Base-by-base conservation (phyloP, 2,329 filamentous ascomycete species). In the Diplocarpon rosae region DNA sequence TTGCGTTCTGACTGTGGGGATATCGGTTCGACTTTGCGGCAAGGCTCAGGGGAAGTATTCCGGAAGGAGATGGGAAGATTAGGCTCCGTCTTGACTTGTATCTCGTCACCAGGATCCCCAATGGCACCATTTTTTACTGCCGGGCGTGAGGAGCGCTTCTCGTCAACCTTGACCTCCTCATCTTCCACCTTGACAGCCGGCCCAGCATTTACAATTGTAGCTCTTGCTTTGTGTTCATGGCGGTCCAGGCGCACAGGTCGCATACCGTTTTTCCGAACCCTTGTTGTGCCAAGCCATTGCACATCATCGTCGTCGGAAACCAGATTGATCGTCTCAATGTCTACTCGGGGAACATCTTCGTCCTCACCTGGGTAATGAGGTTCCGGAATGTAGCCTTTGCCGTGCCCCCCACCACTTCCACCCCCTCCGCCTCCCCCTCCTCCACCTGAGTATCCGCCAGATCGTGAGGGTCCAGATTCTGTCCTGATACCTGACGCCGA, bases 301-400 rank as follows among this genome's bases (percentile, higher is more conserved):
- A 49, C 42, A 32, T 50, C 47, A 5, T 56, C 52, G 15, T 53
- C 50, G 20, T 53, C 53, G 0, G 47, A 50, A 12, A 48, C 30
- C 2, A 53, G 24, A 39, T 59, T 59, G 20, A 61, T 59, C 5
- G 45, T 32, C 33, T 59, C 55, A n/a, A 61, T 60, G 34, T 61
- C 52, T n/a, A 59, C 46, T 48, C 54, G 49, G 14, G 39, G 39
- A 17, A 39, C 45, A n/a, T 50, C 49, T 8, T 55, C 52, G 14
- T 59, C 53, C 27, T 58, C 52, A 14, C 51, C 51, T n/a, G 56
- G 56, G 42, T 60, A 60, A 28, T 52, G 46, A 15, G 58, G 56
- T 17, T 55, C 51, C 16, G 47, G 29, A 30, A 42, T 35, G 24
- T 39, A 20, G 29, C 43, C 39, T 20, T 16, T 36, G 27, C 27